A percentile compares a stretch with the other conserved stretches of the same genome.
Evolutionary conservation across 495 filamentous ascomycete species (phyloP).

Genomic region (Penicillium arizonense): DNA sequence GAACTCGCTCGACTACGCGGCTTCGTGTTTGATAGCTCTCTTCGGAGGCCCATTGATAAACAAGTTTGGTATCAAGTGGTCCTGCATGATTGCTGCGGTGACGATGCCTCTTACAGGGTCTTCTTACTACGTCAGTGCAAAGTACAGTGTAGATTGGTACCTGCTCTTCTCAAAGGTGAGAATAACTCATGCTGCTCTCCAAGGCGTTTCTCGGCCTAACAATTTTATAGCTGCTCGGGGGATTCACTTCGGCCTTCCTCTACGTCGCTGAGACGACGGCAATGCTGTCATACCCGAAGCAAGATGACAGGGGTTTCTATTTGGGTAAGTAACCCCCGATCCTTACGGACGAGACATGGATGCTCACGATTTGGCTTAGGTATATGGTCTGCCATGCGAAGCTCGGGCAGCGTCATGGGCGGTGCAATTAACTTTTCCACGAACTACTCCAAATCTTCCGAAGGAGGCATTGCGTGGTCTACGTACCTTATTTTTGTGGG

Average conservation of each 20-base stretch:
- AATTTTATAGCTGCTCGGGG: not conserved
- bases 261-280: not conserved
- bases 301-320: not conserved
- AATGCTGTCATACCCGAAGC: not conserved
- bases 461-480: not conserved
- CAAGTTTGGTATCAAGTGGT: conserved; percentile 1
- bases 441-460: not conserved
- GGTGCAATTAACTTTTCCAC: conserved; percentile 2
- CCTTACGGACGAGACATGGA: not conserved
- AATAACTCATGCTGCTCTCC: not conserved
- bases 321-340: not conserved
- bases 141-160: not conserved
- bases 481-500: not conserved
- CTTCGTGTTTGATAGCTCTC: not conserved
- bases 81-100: not conserved
- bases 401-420: not conserved
- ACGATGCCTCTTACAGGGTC: not conserved
- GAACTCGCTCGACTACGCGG: not conserved
- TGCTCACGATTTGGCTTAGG: not conserved
- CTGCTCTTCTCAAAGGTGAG: not conserved
- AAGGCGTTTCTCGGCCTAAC: not conserved
- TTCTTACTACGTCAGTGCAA: conserved; percentile 1
- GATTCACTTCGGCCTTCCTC: not conserved
- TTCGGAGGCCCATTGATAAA: not conserved
- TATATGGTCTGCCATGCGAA: conserved; percentile 1